Base-by-base conservation (phyloP, 805 yeast species). In the Cyberlindnera xylosilytica region DNA sequence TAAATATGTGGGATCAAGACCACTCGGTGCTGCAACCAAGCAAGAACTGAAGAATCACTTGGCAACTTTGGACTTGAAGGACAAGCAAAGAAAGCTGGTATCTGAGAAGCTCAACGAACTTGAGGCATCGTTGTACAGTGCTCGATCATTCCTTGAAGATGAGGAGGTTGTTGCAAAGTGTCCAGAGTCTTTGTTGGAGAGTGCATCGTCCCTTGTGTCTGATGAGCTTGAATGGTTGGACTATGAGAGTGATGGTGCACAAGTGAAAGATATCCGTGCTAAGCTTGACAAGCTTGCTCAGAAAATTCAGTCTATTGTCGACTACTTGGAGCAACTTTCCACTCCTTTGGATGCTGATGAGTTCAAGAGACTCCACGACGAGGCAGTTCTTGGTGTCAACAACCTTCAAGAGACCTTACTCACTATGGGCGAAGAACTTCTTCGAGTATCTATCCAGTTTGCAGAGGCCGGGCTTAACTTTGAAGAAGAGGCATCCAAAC, bases 171-270 rank as follows among this genome's bases (percentile, higher is more conserved):
- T 49, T 0, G 61, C 61, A 11, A 72, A 68, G 34, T 67, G 73
- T 0, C 76, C 78, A 8, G 55, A 61, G 5, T 53, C 60, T 0
- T 64, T 69, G 29, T 46, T 76, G 6, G 70, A 66, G 5, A 51
- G 60, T 23, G 62, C 73, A 9, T 49, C 65, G 1, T 43, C 52
- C 0, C 47, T 66, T 6, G 75, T 83, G 4, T 43, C 66, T 13
- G 79, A 76, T 10, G 63, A 69, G 20, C 64, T 85, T 35, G 91
- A 83, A 45, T 87, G 96, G 96, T 65, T 88, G 29, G 95, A 87
- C 38, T 78, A 76, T 53, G 88, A 79, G 15, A 72, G 87, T 28
- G 84, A 76, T 41, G 68, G 65, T 18, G 74, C 85, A 1, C 49
- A 61, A 1, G 36, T 63, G 11, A 57, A 65, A 18, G 74, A 66